A percentile compares a stretch with the other conserved stretches of the same genome.
Conservation (phyloP, 805 yeast species). For the Candida loeiensis region DNA sequence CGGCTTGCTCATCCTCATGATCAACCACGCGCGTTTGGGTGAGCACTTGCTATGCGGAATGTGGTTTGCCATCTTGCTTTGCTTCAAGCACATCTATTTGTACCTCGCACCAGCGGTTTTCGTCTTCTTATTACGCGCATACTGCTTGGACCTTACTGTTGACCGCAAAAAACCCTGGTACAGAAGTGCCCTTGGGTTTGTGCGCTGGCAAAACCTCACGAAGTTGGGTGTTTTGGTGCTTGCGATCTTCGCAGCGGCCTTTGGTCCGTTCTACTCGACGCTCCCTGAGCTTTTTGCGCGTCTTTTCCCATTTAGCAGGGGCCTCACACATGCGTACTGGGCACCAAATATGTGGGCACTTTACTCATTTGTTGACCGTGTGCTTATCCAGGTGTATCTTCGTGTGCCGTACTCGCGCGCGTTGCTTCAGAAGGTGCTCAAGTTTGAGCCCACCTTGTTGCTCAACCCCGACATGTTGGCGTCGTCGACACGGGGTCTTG, state of each 20-base stretch:
- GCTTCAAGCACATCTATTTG: conserved; percentile 91
- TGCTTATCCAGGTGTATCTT: conserved; percentile 48
- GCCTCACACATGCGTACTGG: conserved; percentile 97
- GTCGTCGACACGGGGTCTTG: conserved; percentile 74
- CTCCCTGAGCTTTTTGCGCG: conserved; percentile 63
- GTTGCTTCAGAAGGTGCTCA: conserved; percentile 33
- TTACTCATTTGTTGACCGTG: conserved; percentile 77
- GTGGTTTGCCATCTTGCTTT: conserved; percentile 70
- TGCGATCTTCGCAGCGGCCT: conserved; percentile 60
- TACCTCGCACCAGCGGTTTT: conserved; percentile 94
- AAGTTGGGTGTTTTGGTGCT: conserved; percentile 65
- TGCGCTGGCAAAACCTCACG: conserved; percentile 54
- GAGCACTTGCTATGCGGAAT: conserved; percentile 59
- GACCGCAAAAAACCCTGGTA: conserved; percentile 20
- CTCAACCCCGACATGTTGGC: conserved; percentile 27
- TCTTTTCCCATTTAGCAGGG: conserved; percentile 90
- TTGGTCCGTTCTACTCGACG: conserved; percentile 73
- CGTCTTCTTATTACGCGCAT: conserved; percentile 68
- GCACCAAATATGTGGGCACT: conserved; percentile 98
- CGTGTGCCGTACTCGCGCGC: conserved; percentile 30
- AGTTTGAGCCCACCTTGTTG: conserved; percentile 44
- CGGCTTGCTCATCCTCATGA: conserved; percentile 72
- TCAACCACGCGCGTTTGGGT: conserved; percentile 63
- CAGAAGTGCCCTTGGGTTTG: conserved; percentile 31
- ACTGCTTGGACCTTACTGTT: conserved; percentile 51